These are phyloP conservation scores for Trichoderma atroviride DNA, from an alignment of 2,329 filamentous ascomycete genomes.

Conservation along the genomic window DNA sequence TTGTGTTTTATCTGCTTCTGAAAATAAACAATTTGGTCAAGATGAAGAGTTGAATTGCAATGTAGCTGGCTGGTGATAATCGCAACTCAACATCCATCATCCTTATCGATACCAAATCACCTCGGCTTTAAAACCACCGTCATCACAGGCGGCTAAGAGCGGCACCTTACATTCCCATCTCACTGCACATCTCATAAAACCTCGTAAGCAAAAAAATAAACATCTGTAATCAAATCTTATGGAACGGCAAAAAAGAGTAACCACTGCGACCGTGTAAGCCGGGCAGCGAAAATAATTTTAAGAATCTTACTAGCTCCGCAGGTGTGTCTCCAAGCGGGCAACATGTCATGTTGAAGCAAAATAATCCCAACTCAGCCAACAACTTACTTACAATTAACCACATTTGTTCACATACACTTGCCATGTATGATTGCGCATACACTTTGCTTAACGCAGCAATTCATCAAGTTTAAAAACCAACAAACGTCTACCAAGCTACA, in stretches of 20 bases:
- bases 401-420: not conserved
- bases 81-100: not conserved
- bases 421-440: not conserved
- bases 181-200: no score
- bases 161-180: not conserved
- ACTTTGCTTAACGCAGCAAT: not conserved
- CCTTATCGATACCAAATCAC: not conserved
- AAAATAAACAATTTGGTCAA: no score
- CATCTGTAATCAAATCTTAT: not conserved
- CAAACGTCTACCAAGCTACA: not conserved
- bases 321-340: not conserved
- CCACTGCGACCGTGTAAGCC: not conserved
- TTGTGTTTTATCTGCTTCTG: no score
- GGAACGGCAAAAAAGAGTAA: not conserved
- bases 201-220: not conserved
- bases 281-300: not conserved
- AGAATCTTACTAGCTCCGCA: not conserved
- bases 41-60: not conserved
- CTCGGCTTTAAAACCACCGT: not conserved
- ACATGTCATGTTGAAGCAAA: not conserved
- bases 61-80: not conserved
- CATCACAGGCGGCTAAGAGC: slow-evolving; percentile 3
- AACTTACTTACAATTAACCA: not conserved
- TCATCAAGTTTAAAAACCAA: not conserved
- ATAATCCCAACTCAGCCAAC: not conserved